Conservation (phyloP, 768 basidiomycete species). For the Psilocybe cyanescens region DNA sequence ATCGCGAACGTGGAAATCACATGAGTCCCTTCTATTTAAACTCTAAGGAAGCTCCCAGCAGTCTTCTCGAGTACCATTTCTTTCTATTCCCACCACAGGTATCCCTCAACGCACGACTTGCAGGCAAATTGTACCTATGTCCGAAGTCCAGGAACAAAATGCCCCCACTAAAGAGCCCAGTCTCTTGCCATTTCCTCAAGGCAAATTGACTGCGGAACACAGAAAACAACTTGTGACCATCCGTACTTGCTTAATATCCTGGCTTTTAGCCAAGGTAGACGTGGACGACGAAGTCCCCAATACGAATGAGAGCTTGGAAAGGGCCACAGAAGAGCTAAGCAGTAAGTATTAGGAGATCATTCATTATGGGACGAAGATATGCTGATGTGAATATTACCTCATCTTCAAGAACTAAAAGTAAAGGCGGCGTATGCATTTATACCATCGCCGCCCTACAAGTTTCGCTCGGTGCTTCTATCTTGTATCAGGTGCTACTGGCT, state of each 20-base stretch:
- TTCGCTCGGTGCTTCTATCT: constrained; percentile 22
- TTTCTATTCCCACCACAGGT: background rate
- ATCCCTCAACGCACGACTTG: too few species aligned
- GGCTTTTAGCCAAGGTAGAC: constrained; percentile 17
- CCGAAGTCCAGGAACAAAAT: constrained; percentile 4
- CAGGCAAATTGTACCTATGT: background rate
- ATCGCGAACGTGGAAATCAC: background rate
- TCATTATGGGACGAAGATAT: background rate
- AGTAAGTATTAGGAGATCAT: constrained; percentile 8
- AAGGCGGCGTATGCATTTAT: constrained; percentile 22
- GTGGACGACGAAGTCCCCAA: constrained; percentile 17
- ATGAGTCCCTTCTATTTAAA: constrained; percentile 1
- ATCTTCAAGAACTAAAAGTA: constrained; percentile 18
- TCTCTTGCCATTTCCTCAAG: constrained; percentile 19
- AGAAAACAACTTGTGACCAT: constrained; percentile 20
- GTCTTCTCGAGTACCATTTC: background rate
- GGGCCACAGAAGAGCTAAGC: constrained; percentile 19
- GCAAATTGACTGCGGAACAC: constrained; percentile 17
- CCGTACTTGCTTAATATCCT: constrained; percentile 21
- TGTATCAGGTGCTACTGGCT: constrained; percentile 28
- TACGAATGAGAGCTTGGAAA: constrained; percentile 13
- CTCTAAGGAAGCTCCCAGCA: background rate
- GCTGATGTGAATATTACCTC: background rate
- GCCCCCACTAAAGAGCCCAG: background rate
- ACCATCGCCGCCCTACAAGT: constrained; percentile 22